Evolutionary conservation across 2,329 filamentous ascomycete genomes (phyloP), one percentile per base, ranked within the genome.

Genomic region (Penicillium sp.): DNA sequence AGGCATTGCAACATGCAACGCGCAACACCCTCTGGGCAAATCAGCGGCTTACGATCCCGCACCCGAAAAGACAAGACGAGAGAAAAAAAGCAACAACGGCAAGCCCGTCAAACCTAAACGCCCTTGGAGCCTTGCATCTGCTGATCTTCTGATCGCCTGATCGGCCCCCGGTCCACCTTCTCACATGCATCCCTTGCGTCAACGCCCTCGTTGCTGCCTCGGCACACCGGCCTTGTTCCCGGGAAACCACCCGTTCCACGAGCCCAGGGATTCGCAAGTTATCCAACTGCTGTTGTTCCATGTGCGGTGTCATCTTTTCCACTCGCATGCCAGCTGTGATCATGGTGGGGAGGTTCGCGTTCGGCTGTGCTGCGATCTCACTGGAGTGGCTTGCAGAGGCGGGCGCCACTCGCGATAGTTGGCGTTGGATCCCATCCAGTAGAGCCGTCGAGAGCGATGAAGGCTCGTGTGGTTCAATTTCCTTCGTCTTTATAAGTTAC

Each of bases 101-200:
- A 47, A 41, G 37, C 20, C 40, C 39, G 25, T 37, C 34, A 47
- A 50, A 44, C 28, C 33, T 39, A 47, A 44, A 41, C 11, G 14
- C 7, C 16, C 8, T n/a, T 9, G 16, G 38, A 39, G 33, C 47
- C 47, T 50, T 50, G 38, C 47, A 47, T 31, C 30, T 9, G 27
- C 34, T 29, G 41, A 47, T 47, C 41, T 34, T 16, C 43, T 48
- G 41, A 48, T 45, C 39, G 35, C 26, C 46, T 49, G 46, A 49
- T 49, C 40, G 32, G 10, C 29, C 30, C 19, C 36, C 33, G 33
- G 17, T 35, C 36, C 32, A 41, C 30, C 31, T 34, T 43, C 17
- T 36, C 34, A 26, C 42, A 34, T 43, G 18, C 30, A 48, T 36
- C 47, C 47, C 47, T 49, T 47, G 47, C 47, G 44, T 40, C 26